A percentile compares a stretch with the other conserved stretches of the same genome.
Conservation (phyloP, 352 stramenopile species). For the Blastocystis hominis region DNA sequence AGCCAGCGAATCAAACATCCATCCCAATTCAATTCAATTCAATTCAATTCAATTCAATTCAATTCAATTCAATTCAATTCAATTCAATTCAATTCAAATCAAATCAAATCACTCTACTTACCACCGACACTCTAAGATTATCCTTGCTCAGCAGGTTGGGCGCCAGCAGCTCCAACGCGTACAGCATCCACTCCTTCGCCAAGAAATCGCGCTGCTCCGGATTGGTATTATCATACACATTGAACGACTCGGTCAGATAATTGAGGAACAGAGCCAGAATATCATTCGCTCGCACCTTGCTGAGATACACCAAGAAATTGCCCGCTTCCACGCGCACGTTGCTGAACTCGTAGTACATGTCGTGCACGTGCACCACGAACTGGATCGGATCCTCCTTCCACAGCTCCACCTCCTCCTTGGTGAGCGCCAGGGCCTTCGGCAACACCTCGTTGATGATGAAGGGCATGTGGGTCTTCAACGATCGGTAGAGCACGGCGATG, state of each 20-base stretch:
- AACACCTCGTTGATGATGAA: slow-evolving; percentile 34
- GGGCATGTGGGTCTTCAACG: slow-evolving; percentile 4
- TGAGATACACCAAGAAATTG: slow-evolving; percentile 22
- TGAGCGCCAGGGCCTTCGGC: slow-evolving; percentile 15
- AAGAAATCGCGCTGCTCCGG: slow-evolving; percentile 34
- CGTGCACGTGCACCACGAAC: slow-evolving; percentile 32
- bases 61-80: background rate
- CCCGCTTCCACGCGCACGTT: slow-evolving; percentile 31
- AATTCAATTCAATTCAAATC: background rate
- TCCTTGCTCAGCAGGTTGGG: slow-evolving; percentile 36
- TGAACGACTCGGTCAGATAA: background rate
- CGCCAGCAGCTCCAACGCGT: slow-evolving; percentile 27
- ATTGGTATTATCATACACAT: background rate
- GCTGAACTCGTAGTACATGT: slow-evolving; percentile 34
- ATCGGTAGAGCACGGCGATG: background rate
- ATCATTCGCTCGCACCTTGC: slow-evolving; percentile 48
- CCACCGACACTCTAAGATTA: background rate
- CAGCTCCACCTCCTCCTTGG: background rate
- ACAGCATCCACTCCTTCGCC: slow-evolving; percentile 44
- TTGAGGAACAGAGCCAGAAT: slow-evolving; percentile 47
- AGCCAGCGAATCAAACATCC: background rate
- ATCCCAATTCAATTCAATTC: background rate
- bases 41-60: background rate
- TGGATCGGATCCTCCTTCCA: slow-evolving; percentile 50
- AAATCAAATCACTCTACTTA: background rate